Conservation (phyloP, 31 red algal genomes). For the Bonnemaisonia californica region DNA sequence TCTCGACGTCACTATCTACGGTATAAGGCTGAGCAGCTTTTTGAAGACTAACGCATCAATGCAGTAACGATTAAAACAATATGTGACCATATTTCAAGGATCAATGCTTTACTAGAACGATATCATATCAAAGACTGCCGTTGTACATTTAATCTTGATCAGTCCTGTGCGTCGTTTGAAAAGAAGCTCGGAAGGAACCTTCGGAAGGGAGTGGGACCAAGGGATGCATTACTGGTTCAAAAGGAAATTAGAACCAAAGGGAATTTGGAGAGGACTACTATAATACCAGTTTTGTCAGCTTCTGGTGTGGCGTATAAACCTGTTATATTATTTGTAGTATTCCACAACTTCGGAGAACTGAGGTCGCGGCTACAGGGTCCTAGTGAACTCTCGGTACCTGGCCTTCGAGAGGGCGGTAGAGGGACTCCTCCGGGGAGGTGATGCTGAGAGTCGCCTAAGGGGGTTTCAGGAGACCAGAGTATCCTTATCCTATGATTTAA, state of each 20-base stretch:
- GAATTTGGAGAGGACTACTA: neutral
- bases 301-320: neutral
- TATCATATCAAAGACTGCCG: neutral
- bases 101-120: neutral
- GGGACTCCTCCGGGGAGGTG: too few species aligned
- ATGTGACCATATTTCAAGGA: neutral
- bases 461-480: too few species aligned
- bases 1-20: too few species aligned
- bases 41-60: neutral
- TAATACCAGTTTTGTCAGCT: neutral
- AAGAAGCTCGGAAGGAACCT: neutral
- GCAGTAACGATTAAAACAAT: neutral
- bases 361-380: too few species aligned
- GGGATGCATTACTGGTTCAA: neutral
- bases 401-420: too few species aligned
- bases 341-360: too few species aligned
- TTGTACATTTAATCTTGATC: too few species aligned
- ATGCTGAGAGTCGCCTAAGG: too few species aligned
- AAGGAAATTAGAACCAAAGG: neutral
- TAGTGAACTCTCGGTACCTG: too few species aligned
- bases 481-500: too few species aligned
- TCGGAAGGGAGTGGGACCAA: neutral
- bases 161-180: too few species aligned
- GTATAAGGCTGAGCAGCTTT: neutral
- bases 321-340: neutral